phyloP scores from a whole-genome alignment of 768 basidiomycete species.

The Tricholoma sp. region DNA sequence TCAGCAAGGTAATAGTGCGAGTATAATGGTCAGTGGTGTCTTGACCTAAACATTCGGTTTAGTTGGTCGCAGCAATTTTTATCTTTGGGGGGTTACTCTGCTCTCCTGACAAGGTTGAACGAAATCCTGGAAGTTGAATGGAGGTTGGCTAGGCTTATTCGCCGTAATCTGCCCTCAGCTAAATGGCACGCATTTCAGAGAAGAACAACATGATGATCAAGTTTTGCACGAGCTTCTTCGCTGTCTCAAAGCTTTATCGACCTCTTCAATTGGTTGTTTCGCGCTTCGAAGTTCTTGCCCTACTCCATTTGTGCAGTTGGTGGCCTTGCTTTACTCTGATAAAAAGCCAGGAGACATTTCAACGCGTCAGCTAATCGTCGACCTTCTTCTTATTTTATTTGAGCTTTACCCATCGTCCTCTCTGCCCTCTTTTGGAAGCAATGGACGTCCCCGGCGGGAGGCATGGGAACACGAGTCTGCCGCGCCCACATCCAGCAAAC shows the following conservation, averaged over 20 bases:
- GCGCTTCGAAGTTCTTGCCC: slow-evolving; percentile 89
- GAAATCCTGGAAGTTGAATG: slow-evolving; percentile 95
- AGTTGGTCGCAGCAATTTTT: slow-evolving; percentile 93
- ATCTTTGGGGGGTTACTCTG: slow-evolving; percentile 77
- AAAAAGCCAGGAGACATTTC: slow-evolving; percentile 96
- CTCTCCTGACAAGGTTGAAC: slow-evolving; percentile 76
- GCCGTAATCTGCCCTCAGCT: background rate
- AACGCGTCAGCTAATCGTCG: slow-evolving; percentile 85
- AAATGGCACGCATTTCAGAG: slow-evolving; percentile 42
- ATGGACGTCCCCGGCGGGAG: slow-evolving; percentile 37
- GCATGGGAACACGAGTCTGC: slow-evolving; percentile 52
- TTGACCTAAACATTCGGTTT: background rate
- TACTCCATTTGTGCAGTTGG: slow-evolving; percentile 79
- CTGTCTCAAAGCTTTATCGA: slow-evolving; percentile 91
- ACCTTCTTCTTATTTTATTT: slow-evolving; percentile 81
- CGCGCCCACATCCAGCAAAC: slow-evolving; percentile 35
- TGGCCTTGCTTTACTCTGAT: slow-evolving; percentile 87
- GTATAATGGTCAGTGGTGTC: background rate
- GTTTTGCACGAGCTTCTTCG: slow-evolving; percentile 87
- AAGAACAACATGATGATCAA: slow-evolving; percentile 98
- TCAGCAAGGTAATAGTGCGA: slow-evolving; percentile 58
- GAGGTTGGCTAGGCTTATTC: slow-evolving; percentile 52
- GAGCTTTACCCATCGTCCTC: slow-evolving; percentile 79
- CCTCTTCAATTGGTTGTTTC: slow-evolving; percentile 82
- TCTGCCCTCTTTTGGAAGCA: slow-evolving; percentile 43